Conservation (phyloP, 139 green algal genomes). For the Coccomyxa sp. region DNA sequence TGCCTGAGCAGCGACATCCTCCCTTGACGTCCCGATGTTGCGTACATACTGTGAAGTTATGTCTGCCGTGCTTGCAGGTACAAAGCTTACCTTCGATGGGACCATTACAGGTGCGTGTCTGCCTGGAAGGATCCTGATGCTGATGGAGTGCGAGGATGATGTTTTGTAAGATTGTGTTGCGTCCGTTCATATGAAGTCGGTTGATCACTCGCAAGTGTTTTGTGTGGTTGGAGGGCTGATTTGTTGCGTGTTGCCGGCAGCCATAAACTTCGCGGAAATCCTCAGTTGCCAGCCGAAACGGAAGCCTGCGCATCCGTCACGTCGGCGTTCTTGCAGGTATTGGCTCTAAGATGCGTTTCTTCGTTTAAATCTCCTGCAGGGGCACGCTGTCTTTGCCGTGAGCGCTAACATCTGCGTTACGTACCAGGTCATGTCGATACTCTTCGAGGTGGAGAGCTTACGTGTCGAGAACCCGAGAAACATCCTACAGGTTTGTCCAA, state of each 20-base stretch:
- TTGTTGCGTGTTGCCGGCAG: background rate
- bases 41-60: too few relatives aligned
- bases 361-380: background rate
- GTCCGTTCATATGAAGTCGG: too few relatives aligned
- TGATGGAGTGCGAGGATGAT: background rate
- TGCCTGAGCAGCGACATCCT: too few relatives aligned
- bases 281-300: conserved; percentile 66
- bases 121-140: background rate
- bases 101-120: background rate
- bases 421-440: conserved; percentile 68
- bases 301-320: conserved; percentile 90
- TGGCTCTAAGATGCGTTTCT: background rate
- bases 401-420: background rate
- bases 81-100: background rate
- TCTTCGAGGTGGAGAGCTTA: conserved; percentile 65
- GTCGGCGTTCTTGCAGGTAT: conserved; percentile 81
- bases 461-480: conserved; percentile 52
- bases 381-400: background rate
- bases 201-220: too few relatives aligned
- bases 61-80: conserved; percentile 5
- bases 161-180: background rate
- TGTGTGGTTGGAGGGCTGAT: too few relatives aligned
- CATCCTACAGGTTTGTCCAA: conserved; percentile 55
- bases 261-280: conserved; percentile 35
- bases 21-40: background rate